Evolutionary conservation across 495 filamentous ascomycete genomes (phyloP).

Genomic region (Penicillium desertorum): DNA sequence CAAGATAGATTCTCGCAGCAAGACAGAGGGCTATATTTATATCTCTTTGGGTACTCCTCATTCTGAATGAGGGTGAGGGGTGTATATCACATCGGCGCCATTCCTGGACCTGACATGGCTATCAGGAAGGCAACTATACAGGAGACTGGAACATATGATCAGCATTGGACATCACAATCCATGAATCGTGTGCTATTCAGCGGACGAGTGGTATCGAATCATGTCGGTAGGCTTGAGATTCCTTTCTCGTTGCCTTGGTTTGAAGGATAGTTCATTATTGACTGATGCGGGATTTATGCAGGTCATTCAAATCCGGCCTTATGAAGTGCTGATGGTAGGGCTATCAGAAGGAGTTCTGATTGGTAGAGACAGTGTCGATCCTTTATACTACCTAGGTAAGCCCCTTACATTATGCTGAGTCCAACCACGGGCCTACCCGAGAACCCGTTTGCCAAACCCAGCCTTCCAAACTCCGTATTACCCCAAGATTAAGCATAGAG

Average conservation of each 20-base stretch:
- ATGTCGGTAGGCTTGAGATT: not conserved
- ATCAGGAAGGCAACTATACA: not conserved
- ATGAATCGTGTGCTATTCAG: not conserved
- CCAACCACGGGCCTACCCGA: not conserved
- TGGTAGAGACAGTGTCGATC: not conserved
- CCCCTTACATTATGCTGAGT: not conserved
- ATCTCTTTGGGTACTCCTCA: not conserved
- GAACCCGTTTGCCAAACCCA: not conserved
- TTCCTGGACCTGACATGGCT: not conserved
- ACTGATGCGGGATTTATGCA: not conserved
- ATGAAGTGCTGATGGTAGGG: not conserved
- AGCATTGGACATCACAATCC: not conserved
- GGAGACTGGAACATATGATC: not conserved
- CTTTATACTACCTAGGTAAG: not conserved
- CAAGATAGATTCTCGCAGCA: not conserved
- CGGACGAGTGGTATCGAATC: not conserved
- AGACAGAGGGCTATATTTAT: not conserved
- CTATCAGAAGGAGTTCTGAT: not conserved
- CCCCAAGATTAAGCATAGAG: not conserved
- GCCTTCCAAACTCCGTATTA: not conserved
- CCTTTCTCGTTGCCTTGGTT: not conserved
- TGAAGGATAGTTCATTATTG: not conserved
- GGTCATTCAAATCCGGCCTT: not conserved
- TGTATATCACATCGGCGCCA: not conserved
- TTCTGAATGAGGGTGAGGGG: not conserved